Evolutionary conservation across 805 yeast genomes (phyloP).

Genomic region (Yarrowia sp.): DNA sequence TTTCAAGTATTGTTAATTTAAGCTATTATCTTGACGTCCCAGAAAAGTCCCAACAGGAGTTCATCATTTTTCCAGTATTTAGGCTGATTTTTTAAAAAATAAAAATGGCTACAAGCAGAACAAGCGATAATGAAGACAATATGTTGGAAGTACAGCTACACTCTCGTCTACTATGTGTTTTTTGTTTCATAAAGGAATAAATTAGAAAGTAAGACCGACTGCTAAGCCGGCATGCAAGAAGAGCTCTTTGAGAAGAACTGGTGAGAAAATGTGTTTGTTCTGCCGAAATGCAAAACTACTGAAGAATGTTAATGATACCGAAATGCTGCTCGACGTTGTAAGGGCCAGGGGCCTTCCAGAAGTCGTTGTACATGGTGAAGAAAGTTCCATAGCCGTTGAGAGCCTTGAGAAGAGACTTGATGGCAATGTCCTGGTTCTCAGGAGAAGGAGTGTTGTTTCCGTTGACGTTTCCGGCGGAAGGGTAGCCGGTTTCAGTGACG

Average conservation of each 20-base stretch:
- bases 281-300: not conserved
- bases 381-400: conserved; percentile 57
- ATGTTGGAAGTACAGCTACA: not conserved
- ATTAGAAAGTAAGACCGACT: not conserved
- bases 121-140: too few relatives aligned
- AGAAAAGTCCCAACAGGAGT: too few relatives aligned
- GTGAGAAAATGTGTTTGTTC: not conserved
- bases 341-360: conserved; percentile 82
- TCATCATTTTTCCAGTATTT: too few relatives aligned
- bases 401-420: conserved; percentile 57
- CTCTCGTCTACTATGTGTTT: not conserved
- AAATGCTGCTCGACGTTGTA: conserved; percentile 86
- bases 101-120: too few relatives aligned
- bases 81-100: too few relatives aligned
- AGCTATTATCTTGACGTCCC: too few relatives aligned
- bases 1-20: too few relatives aligned
- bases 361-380: conserved; percentile 77
- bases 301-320: conserved; percentile 47
- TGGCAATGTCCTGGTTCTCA: conserved; percentile 70
- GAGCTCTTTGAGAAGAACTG: too few relatives aligned
- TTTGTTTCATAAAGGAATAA: not conserved
- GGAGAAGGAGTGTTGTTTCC: conserved; percentile 71
- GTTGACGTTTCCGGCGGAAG: conserved; percentile 66
- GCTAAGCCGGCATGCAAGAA: not conserved
- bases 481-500: conserved; percentile 89